A percentile compares a stretch with the other conserved stretches of the same genome.
phyloP scores from a whole-genome alignment of 192 early-diverging fungal species.

The Piromyces sp. region DNA sequence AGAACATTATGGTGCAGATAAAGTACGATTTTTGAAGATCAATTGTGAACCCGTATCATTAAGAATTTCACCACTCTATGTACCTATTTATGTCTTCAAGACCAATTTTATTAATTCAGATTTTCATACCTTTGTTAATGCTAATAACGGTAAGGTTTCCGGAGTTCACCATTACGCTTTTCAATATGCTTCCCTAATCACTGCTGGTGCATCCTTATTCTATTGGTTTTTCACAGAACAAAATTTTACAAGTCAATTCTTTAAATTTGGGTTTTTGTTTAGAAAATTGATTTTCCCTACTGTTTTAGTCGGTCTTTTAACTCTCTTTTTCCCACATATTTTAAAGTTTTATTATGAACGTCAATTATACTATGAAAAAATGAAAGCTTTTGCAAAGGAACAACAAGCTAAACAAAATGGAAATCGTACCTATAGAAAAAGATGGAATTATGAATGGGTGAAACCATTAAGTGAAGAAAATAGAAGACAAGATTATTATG shows the following conservation, averaged over 20 bases:
- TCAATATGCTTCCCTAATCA: neutral
- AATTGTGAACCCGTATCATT: neutral
- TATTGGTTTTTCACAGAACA: neutral
- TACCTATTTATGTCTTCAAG: neutral
- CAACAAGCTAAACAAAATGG: neutral
- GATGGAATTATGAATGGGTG: neutral
- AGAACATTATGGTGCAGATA: neutral
- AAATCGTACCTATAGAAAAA: neutral
- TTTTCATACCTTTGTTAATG: neutral
- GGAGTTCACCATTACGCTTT: neutral
- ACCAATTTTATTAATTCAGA: neutral
- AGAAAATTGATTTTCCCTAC: neutral
- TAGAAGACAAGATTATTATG: neutral
- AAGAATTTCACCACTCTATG: neutral
- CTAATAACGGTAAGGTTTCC: neutral
- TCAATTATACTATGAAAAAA: neutral
- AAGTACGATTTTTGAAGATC: neutral
- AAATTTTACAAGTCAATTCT: neutral
- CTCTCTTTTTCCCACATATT: neutral
- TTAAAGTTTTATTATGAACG: neutral
- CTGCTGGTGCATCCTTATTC: neutral
- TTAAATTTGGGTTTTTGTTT: neutral
- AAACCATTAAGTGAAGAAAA: neutral
- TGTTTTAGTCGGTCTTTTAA: neutral
- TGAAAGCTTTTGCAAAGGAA: neutral